phyloP scores from a whole-genome alignment of 176 grass and related monocot genomes.

The Aegilops speltoides region DNA sequence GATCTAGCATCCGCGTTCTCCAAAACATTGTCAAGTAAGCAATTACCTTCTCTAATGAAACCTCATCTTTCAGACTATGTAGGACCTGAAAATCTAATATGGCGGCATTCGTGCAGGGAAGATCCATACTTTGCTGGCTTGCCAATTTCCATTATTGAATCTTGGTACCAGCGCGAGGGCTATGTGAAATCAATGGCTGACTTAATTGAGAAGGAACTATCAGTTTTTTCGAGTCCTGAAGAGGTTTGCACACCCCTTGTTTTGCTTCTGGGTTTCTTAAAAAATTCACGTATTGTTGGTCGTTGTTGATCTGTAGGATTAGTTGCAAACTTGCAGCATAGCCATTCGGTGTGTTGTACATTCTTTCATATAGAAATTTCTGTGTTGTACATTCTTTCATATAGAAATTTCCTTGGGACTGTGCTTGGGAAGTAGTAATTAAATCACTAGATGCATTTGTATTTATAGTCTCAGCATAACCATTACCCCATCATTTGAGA shows the following conservation, averaged over 20 bases:
- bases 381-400: background rate
- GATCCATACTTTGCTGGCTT: conserved; percentile 82
- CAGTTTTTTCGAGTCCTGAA: conserved; percentile 59
- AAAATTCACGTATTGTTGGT: background rate
- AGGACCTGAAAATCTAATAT: conserved; percentile 11
- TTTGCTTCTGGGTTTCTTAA: background rate
- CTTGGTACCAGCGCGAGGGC: conserved; percentile 92
- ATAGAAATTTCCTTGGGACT: background rate
- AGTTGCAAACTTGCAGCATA: background rate
- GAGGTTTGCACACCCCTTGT: conserved; percentile 52
- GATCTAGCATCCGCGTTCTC: conserved; percentile 90
- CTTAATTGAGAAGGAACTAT: conserved; percentile 75
- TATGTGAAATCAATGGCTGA: conserved; percentile 97
- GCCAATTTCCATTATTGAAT: conserved; percentile 90
- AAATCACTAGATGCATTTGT: background rate
- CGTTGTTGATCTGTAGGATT: background rate
- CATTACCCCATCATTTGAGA: background rate
- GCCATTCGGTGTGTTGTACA: background rate
- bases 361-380: background rate
- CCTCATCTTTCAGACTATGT: background rate
- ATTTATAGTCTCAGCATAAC: background rate
- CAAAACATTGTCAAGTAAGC: conserved; percentile 69
- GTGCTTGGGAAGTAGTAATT: background rate
- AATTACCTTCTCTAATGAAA: conserved; percentile 4
- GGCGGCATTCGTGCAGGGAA: conserved; percentile 52